Evolutionary conservation across 2,329 filamentous ascomycete genomes (phyloP).

Genomic region (Davidsoniella australis): DNA sequence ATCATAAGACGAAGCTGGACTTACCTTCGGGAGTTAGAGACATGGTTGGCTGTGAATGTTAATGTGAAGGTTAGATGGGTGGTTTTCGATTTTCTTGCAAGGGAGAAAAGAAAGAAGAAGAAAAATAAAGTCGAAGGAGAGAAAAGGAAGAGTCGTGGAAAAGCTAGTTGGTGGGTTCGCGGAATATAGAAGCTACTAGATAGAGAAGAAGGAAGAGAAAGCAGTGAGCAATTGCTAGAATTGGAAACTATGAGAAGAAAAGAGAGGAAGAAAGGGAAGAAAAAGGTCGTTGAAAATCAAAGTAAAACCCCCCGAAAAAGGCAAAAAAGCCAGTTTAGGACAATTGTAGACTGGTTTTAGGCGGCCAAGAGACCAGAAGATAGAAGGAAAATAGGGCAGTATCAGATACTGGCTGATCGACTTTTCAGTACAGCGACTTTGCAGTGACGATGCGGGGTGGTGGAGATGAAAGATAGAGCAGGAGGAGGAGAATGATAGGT

Average conservation of each 20-base stretch:
- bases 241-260: too few relatives aligned
- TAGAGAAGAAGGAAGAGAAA: too few relatives aligned
- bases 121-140: neutral
- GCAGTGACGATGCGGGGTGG: slow-evolving; percentile 1
- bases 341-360: neutral
- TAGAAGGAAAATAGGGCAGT: too few relatives aligned
- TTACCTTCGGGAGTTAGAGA: slow-evolving; percentile 24
- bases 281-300: too few relatives aligned
- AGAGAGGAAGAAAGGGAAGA: too few relatives aligned
- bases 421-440: neutral
- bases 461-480: neutral
- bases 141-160: neutral
- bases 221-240: neutral
- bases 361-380: too few relatives aligned
- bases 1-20: slow-evolving; percentile 12
- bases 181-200: neutral
- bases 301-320: neutral
- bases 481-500: neutral
- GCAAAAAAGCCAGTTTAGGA: neutral
- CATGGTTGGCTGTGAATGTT: slow-evolving; percentile 7
- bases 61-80: slow-evolving; percentile 13
- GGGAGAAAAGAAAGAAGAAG: neutral
- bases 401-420: neutral
- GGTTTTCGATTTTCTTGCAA: slow-evolving; percentile 12
- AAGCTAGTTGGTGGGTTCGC: neutral